Evolutionary conservation across 768 basidiomycete species (phyloP).

Genomic region (Lactarius indigo): DNA sequence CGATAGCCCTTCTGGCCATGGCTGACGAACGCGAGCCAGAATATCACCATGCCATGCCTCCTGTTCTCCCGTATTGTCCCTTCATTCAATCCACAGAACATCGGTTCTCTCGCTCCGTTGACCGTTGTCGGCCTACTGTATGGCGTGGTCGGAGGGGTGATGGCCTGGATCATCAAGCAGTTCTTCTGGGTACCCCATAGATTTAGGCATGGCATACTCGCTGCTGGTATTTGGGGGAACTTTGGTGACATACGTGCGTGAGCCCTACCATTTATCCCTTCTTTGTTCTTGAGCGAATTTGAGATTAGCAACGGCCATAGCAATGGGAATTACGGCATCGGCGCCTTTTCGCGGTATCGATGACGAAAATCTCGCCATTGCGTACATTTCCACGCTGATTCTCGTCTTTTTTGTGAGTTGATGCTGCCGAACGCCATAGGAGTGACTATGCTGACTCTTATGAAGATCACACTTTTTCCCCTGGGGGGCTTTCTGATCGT

Average conservation of each 20-base stretch:
- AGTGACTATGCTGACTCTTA: background rate
- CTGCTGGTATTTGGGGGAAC: slow-evolving; percentile 68
- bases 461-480: slow-evolving; percentile 62
- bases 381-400: slow-evolving; percentile 61
- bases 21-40: slow-evolving; percentile 31
- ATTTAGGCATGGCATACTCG: slow-evolving; percentile 66
- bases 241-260: slow-evolving; percentile 66
- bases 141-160: slow-evolving; percentile 48
- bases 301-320: slow-evolving; percentile 55
- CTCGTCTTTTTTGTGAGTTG: slow-evolving; percentile 54
- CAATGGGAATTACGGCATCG: slow-evolving; percentile 57
- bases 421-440: background rate
- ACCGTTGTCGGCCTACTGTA: slow-evolving; percentile 60
- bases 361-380: slow-evolving; percentile 61
- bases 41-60: slow-evolving; percentile 59
- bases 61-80: slow-evolving; percentile 73
- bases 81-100: slow-evolving; percentile 56
- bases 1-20: background rate
- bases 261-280: background rate
- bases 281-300: background rate
- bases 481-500: slow-evolving; percentile 54
- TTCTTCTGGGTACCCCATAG: slow-evolving; percentile 77
- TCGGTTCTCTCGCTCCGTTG: slow-evolving; percentile 56
- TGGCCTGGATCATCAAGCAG: slow-evolving; percentile 54
- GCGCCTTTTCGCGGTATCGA: slow-evolving; percentile 56